Base-by-base conservation (phyloP, 2,329 filamentous ascomycete genomes). In the Claviceps capensis region DNA sequence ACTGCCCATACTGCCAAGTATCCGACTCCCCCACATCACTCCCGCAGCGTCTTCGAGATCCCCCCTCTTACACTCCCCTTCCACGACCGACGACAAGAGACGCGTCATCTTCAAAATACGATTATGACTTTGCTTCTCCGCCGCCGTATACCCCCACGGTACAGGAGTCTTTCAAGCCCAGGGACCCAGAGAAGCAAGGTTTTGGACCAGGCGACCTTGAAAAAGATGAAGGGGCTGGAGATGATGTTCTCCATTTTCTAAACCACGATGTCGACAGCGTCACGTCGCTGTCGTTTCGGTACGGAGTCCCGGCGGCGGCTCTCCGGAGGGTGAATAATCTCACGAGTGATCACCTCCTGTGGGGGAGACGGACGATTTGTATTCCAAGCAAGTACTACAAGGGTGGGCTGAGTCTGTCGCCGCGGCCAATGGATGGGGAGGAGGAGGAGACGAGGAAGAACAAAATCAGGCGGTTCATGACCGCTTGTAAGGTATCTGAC, bases 1-100 rank as follows among this genome's bases (percentile, higher is more conserved):
- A 80, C 63, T 81, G 81, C 62, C 86, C 86, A 0, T 91, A 85
- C 65, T 93, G 87, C 64, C 87, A 91, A 66, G 77, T 88, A 58
- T 82, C 82, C 5, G 76, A 71, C 45, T 70, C 67, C 4, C 79
- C 82, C 2, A 79, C 78, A 19, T 61, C 67, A 7, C 66, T 82
- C 3, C 72, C 81, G 1, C 81, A 81, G 66, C 81, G 83, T 11
- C 72, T 88, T 23, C 77, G 74, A 61, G 78, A 84, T 54, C 83
- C 84, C n/a, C 84, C 84, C 1, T 72, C 78, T 11, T 88, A 88
- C 70, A 69, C 72, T 60, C 56, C 62, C 52, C 48, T 69, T 49
- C 59, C 65, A 38, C 58, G 62, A 49, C 62, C 61, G 17, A 54
- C 55, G 53, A 56, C 55, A 51, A 59, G 6, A 34, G 17, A 54